Conservation (phyloP, 2,329 filamentous ascomycete genomes). For the Nemania sp. region DNA sequence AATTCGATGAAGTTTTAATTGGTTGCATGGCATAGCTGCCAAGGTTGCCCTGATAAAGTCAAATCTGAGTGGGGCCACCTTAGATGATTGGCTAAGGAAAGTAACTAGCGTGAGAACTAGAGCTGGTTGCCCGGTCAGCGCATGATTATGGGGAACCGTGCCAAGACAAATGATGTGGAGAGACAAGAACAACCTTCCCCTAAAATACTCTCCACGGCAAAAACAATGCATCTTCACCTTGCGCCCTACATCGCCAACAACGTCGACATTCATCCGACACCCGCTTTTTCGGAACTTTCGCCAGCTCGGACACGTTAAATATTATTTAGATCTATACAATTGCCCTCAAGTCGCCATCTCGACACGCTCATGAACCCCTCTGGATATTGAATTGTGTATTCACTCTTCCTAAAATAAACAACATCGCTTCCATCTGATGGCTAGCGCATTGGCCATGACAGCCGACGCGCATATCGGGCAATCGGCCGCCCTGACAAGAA, state of each 20-base stretch:
- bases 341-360: conserved; percentile 37
- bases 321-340: conserved; percentile 38
- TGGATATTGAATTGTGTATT: conserved; percentile 20
- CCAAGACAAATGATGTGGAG: conserved; percentile 28
- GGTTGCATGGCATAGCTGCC: too few species aligned
- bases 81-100: not conserved
- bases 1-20: too few species aligned
- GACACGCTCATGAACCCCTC: conserved; percentile 27
- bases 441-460: conserved; percentile 48
- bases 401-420: conserved; percentile 23
- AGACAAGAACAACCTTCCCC: conserved; percentile 7
- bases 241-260: conserved; percentile 44
- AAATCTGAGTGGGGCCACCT: not conserved
- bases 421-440: conserved; percentile 30
- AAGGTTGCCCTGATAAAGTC: too few species aligned
- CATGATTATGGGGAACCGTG: conserved; percentile 25
- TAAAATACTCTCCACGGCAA: conserved; percentile 25
- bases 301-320: conserved; percentile 46
- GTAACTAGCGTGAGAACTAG: not conserved
- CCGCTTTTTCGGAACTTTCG: conserved; percentile 42
- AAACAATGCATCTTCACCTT: conserved; percentile 32
- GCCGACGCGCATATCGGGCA: conserved; percentile 52
- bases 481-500: conserved; percentile 51
- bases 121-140: conserved; percentile 36
- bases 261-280: conserved; percentile 40